A percentile compares a stretch with the other conserved stretches of the same genome.
Evolutionary conservation across 2,329 filamentous ascomycete species (phyloP).

Genomic region (Fusarium siculi): DNA sequence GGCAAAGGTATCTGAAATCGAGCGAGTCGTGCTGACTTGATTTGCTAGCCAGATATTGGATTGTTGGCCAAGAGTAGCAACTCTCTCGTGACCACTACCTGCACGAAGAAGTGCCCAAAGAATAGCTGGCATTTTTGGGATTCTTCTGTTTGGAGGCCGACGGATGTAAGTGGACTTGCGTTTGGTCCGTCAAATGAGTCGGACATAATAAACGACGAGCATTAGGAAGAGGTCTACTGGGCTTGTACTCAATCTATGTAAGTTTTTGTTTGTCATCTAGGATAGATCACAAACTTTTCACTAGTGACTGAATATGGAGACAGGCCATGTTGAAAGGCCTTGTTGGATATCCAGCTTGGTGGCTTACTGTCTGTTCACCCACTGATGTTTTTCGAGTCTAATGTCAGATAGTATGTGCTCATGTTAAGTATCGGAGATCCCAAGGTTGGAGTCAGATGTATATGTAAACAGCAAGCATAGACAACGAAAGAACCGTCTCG

Average conservation of each 20-base stretch:
- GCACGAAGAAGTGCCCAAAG: background rate
- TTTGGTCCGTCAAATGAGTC: background rate
- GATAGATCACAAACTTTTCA: background rate
- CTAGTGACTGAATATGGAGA: background rate
- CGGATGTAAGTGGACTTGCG: background rate
- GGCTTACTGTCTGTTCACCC: background rate
- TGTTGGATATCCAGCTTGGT: background rate
- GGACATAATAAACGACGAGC: background rate
- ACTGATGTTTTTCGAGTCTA: background rate
- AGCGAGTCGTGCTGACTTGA: background rate
- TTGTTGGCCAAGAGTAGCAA: background rate
- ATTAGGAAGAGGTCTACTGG: background rate
- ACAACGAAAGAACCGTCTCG: background rate
- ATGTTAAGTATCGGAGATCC: accelerated
- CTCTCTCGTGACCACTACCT: no score
- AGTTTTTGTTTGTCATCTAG: background rate
- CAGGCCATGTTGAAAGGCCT: background rate
- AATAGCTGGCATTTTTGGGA: background rate
- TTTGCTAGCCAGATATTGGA: background rate
- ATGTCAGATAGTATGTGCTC: background rate
- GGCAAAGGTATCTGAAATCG: background rate
- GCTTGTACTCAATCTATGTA: accelerated
- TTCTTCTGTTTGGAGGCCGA: background rate
- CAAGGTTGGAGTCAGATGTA: no score
- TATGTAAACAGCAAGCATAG: background rate